phyloP scores from a whole-genome alignment of 768 basidiomycete species.

The Hypsizygus marmoreus region DNA sequence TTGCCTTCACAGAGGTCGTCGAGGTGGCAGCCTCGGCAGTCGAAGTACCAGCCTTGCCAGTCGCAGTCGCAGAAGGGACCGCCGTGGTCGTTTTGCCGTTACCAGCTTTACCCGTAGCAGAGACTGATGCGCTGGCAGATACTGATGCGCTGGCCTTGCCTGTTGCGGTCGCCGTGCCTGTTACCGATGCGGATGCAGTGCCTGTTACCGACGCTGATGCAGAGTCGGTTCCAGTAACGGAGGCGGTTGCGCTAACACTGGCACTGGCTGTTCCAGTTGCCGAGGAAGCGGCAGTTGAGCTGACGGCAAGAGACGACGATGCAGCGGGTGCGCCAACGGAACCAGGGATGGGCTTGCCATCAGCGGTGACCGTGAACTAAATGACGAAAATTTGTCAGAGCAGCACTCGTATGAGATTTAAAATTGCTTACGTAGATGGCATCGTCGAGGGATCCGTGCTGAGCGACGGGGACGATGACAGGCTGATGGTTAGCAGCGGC shows the following conservation, averaged over 20 bases:
- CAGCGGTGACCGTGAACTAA: constrained; percentile 36
- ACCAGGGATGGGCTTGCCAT: constrained; percentile 25
- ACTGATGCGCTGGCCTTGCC: constrained; percentile 13
- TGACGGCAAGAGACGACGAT: constrained; percentile 9
- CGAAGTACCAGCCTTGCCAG: constrained; percentile 2
- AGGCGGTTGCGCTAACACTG: constrained; percentile 8
- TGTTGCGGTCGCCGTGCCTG: constrained; percentile 19
- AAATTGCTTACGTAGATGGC: constrained; percentile 40
- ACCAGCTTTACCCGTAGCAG: constrained; percentile 9
- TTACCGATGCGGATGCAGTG: constrained; percentile 11
- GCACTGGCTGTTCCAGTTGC: constrained; percentile 10
- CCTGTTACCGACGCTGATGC: constrained; percentile 15
- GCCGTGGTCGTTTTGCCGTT: constrained; percentile 7
- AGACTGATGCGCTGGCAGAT: constrained; percentile 18
- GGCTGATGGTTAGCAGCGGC: constrained; percentile 52
- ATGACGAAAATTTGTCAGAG: constrained; percentile 4
- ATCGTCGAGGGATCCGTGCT: constrained; percentile 54
- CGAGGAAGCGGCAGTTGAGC: constrained; percentile 12
- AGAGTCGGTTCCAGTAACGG: constrained; percentile 14
- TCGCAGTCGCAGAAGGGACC: constrained; percentile 5
- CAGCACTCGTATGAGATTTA: constrained; percentile 3
- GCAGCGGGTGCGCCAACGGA: constrained; percentile 19
- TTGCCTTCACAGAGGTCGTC: background rate
- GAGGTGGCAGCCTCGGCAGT: background rate
- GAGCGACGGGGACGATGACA: constrained; percentile 47